Conservation (phyloP, 768 basidiomycete species). For the Mrakia gelida region DNA sequence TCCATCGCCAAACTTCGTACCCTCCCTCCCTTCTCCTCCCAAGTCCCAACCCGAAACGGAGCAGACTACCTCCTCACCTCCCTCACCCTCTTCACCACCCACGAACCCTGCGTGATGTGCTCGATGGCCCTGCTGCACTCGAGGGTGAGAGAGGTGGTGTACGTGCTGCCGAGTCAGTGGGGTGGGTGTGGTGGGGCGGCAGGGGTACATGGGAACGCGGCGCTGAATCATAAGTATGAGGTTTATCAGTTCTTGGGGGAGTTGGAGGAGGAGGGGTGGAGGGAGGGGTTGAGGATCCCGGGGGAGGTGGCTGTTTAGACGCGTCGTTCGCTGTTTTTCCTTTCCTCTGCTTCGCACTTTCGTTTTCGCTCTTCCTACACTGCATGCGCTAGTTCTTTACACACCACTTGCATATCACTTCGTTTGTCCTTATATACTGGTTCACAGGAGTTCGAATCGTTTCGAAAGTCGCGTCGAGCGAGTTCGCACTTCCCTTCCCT, state of each 20-base stretch:
- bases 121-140: conserved; percentile 93
- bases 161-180: conserved; percentile 60
- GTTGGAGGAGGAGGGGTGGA: conserved; percentile 33
- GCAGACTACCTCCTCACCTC: conserved; percentile 83
- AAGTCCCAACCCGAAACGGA: conserved; percentile 53
- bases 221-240: conserved; percentile 82
- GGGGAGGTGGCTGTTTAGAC: conserved; percentile 36
- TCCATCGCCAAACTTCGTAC: conserved; percentile 43
- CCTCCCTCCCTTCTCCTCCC: conserved; percentile 40
- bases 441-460: no score
- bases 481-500: no score
- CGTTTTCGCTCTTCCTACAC: neutral
- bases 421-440: no score
- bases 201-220: conserved; percentile 72
- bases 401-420: no score
- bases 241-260: conserved; percentile 59
- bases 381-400: no score
- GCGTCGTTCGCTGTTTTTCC: neutral
- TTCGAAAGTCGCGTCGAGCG: no score
- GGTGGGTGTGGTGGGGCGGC: conserved; percentile 76
- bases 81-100: conserved; percentile 77
- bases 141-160: conserved; percentile 75
- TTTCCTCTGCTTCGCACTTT: neutral
- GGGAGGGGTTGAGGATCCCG: conserved; percentile 35
- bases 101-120: conserved; percentile 98